Percentiles rank a stretch among this genome's conserved stretches.
Evolutionary conservation across 768 basidiomycete species (phyloP).

Genomic region (Pisolithus orientalis): DNA sequence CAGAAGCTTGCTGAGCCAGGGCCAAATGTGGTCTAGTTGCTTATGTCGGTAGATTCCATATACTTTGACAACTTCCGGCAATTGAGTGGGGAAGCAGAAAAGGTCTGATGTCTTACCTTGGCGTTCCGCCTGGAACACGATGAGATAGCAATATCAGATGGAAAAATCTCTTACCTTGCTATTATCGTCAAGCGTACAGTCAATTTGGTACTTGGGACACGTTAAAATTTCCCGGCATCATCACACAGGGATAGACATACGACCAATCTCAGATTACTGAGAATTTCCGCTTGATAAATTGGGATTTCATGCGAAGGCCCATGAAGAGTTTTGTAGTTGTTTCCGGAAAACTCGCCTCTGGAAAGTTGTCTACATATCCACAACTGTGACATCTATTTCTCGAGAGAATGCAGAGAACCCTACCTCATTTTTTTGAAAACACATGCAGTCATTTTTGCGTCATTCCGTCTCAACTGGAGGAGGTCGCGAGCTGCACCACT

Average conservation of each 20-base stretch:
- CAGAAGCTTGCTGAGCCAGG: conserved; percentile 32
- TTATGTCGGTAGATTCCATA: conserved; percentile 43
- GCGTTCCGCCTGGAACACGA: conserved; percentile 19
- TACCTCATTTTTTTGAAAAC: not conserved
- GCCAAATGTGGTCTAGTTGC: conserved; percentile 40
- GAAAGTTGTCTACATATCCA: conserved; percentile 43
- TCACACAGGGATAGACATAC: conserved; percentile 23
- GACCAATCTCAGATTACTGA: conserved; percentile 38
- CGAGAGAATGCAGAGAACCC: not conserved
- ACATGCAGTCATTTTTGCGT: not conserved
- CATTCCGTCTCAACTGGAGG: not conserved
- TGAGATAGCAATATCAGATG: not conserved
- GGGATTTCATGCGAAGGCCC: conserved; percentile 38
- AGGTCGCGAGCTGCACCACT: not conserved
- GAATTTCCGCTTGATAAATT: conserved; percentile 59
- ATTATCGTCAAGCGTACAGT: conserved; percentile 33
- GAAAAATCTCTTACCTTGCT: conserved; percentile 10
- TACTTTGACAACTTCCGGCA: conserved; percentile 31
- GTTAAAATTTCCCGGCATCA: not conserved
- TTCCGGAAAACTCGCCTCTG: conserved; percentile 52
- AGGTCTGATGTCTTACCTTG: conserved; percentile 18
- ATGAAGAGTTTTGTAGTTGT: conserved; percentile 52
- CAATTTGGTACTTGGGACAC: conserved; percentile 27
- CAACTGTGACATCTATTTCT: not conserved
- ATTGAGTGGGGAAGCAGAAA: not conserved